Conservation (phyloP, 768 basidiomycete species). For the Pleurotus sapidus region DNA sequence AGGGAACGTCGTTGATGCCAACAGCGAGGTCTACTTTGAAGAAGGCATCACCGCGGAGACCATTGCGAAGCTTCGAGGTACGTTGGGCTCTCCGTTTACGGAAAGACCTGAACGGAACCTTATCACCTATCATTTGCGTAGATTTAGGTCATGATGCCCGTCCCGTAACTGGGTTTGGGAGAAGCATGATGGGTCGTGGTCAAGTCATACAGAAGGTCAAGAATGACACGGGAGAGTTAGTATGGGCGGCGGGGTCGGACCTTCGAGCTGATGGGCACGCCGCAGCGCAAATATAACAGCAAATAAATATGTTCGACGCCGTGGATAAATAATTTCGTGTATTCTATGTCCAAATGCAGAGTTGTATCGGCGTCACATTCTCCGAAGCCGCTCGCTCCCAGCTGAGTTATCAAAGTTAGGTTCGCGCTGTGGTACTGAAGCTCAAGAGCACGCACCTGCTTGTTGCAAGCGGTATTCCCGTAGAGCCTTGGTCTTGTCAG, state of each 20-base stretch:
- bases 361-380: slow-evolving; percentile 42
- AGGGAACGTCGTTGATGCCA: slow-evolving; percentile 60
- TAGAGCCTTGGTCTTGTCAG: slow-evolving; percentile 78
- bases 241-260: slow-evolving; percentile 97
- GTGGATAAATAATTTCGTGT: too few relatives aligned
- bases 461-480: slow-evolving; percentile 75
- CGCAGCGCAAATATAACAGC: slow-evolving; percentile 68
- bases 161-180: slow-evolving; percentile 52
- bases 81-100: slow-evolving; percentile 13
- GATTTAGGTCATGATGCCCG: slow-evolving; percentile 90
- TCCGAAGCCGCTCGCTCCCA: slow-evolving; percentile 63
- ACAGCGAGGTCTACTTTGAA: slow-evolving; percentile 88
- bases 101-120: neutral
- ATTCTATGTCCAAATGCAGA: too few relatives aligned
- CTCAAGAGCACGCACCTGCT: slow-evolving; percentile 41
- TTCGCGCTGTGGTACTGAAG: neutral
- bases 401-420: slow-evolving; percentile 29
- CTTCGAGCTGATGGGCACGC: slow-evolving; percentile 87
- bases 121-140: slow-evolving; percentile 24
- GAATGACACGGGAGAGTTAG: slow-evolving; percentile 61
- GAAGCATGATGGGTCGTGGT: slow-evolving; percentile 75
- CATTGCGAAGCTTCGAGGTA: slow-evolving; percentile 66
- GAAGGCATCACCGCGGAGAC: slow-evolving; percentile 69
- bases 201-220: slow-evolving; percentile 85
- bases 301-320: neutral